phyloP scores from a whole-genome alignment of 2,329 filamentous ascomycete species.

The Fusarium tricinctum region DNA sequence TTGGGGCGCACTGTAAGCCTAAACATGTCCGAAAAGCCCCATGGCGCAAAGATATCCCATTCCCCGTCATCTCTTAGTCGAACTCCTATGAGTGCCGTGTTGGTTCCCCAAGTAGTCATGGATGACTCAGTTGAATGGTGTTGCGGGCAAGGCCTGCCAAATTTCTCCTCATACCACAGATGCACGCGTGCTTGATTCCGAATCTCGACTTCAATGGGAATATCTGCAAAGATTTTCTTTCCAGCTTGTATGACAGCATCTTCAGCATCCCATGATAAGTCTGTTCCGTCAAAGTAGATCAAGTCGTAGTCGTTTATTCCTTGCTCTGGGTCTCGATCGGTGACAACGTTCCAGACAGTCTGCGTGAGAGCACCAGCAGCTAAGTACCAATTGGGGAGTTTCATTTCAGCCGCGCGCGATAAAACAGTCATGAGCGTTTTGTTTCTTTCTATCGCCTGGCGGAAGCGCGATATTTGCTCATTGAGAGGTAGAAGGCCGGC shows the following conservation, averaged over 20 bases:
- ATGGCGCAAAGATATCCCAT: conserved; percentile 55
- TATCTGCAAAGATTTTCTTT: conserved; percentile 50
- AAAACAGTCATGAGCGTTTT: conserved; percentile 50
- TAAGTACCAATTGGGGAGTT: conserved; percentile 55
- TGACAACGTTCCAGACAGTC: conserved; percentile 56
- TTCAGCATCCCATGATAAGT: conserved; percentile 56
- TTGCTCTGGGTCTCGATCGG: conserved; percentile 48
- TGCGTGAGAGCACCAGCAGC: conserved; percentile 56
- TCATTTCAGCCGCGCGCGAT: conserved; percentile 44
- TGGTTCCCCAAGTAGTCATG: conserved; percentile 55
- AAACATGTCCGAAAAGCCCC: conserved; percentile 55
- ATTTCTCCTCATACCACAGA: conserved; percentile 55
- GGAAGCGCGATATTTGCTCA: conserved; percentile 46
- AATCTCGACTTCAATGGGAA: conserved; percentile 54
- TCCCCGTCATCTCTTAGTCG: conserved; percentile 42
- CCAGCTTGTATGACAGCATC: conserved; percentile 53
- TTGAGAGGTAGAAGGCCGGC: conserved; percentile 48
- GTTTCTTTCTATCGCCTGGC: conserved; percentile 47
- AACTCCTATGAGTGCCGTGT: conserved; percentile 54
- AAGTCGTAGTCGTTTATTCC: conserved; percentile 58
- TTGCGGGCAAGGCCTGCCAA: conserved; percentile 50
- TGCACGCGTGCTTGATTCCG: conserved; percentile 58
- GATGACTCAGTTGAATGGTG: conserved; percentile 52
- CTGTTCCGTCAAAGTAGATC: conserved; percentile 53
- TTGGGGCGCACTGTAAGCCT: conserved; percentile 54